Conservation (phyloP, 805 yeast species). For the Wickerhamiella lipophila region DNA sequence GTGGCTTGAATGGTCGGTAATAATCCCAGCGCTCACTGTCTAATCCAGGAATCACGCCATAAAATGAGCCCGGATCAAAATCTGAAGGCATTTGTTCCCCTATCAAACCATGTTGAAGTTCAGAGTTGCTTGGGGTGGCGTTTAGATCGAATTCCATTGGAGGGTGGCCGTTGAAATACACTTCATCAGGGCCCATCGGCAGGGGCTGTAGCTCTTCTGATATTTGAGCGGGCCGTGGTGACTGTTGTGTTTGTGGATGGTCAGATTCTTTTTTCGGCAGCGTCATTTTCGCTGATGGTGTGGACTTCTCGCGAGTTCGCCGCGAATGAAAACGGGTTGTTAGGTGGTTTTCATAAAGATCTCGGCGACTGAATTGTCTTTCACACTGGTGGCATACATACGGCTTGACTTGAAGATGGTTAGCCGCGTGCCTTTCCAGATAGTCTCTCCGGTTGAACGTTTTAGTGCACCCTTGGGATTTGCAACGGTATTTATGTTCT, state of each 20-base stretch:
- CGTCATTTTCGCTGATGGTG: background rate
- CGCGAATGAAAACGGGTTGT: constrained; percentile 27
- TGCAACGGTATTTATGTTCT: constrained; percentile 26
- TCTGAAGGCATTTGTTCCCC: background rate
- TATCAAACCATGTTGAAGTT: background rate
- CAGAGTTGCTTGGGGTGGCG: background rate
- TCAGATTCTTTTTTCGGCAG: background rate
- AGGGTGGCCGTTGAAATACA: background rate
- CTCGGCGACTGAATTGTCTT: constrained; percentile 27
- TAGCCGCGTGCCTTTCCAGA: constrained; percentile 29
- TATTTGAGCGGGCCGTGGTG: background rate
- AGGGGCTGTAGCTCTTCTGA: no score
- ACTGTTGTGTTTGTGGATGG: background rate
- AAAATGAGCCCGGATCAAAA: background rate
- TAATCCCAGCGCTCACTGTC: constrained; percentile 11
- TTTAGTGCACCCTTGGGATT: constrained; percentile 26
- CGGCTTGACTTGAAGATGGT: constrained; percentile 29
- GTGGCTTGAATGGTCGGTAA: constrained; percentile 7
- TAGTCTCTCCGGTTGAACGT: constrained; percentile 29
- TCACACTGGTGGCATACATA: constrained; percentile 26
- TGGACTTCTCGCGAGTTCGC: constrained; percentile 17
- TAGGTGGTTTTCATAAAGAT: constrained; percentile 29
- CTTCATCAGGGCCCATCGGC: background rate
- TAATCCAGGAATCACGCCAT: background rate
- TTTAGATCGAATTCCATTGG: background rate